Conservation (phyloP, 2,329 filamentous ascomycete genomes). For the Xylaria sp. region DNA sequence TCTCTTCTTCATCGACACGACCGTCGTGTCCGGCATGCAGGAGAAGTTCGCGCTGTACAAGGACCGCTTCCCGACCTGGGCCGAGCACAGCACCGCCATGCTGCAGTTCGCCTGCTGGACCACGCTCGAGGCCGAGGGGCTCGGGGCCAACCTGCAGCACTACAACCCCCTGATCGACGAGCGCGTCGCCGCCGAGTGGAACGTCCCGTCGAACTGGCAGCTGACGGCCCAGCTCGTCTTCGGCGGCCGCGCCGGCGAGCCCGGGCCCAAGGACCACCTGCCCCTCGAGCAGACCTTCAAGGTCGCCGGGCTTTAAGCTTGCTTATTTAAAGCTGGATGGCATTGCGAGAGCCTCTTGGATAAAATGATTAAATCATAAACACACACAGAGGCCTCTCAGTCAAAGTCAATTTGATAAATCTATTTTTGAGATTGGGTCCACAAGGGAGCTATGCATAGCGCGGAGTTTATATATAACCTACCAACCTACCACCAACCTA, state of each 20-base stretch:
- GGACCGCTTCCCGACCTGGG: slow-evolving; percentile 83
- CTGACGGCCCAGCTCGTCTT: slow-evolving; percentile 88
- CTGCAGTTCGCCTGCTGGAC: slow-evolving; percentile 85
- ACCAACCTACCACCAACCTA: neutral
- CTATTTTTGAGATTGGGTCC: neutral
- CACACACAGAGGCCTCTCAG: neutral
- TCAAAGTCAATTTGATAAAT: neutral
- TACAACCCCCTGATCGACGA: slow-evolving; percentile 89
- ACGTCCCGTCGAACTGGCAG: slow-evolving; percentile 76
- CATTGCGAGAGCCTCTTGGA: neutral
- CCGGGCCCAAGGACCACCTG: slow-evolving; percentile 72
- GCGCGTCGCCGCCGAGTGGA: slow-evolving; percentile 76
- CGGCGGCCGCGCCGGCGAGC: slow-evolving; percentile 68
- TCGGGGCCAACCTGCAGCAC: slow-evolving; percentile 91
- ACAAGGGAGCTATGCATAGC: slow-evolving; percentile 25
- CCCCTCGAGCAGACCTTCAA: slow-evolving; percentile 75
- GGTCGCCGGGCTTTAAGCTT: slow-evolving; percentile 60
- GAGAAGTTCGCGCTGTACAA: slow-evolving; percentile 77
- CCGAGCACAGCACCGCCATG: slow-evolving; percentile 82
- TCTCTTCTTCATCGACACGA: slow-evolving; percentile 87
- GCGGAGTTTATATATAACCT: slow-evolving; percentile 27
- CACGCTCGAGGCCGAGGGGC: slow-evolving; percentile 82
- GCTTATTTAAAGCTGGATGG: slow-evolving; percentile 50
- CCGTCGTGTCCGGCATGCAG: slow-evolving; percentile 73
- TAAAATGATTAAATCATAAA: neutral